Evolutionary conservation across 1,284 basidiomycete species (phyloP).

Genomic region (Xerocomus minutiporus): DNA sequence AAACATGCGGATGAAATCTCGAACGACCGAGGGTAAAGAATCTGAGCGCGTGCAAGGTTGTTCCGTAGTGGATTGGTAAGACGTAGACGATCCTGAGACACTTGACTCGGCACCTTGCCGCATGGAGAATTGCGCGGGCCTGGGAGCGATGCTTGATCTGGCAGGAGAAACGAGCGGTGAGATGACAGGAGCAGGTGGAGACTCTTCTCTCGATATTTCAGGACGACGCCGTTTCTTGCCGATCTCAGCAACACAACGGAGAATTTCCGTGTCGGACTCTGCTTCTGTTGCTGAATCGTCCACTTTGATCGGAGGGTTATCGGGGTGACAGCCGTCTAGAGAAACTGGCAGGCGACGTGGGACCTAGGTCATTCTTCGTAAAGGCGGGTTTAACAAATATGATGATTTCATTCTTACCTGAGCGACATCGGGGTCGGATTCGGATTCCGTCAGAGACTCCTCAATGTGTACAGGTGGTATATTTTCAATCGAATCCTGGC

Average conservation of each 20-base stretch:
- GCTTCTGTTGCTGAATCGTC: conserved; percentile 33
- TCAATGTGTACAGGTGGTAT: conserved; percentile 11
- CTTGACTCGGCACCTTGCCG: conserved; percentile 6
- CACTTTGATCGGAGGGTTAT: conserved; percentile 1
- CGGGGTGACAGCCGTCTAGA: not conserved
- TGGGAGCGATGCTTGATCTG: conserved; percentile 11
- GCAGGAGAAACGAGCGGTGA: conserved; percentile 29
- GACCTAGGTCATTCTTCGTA: not conserved
- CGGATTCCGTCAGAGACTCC: conserved; percentile 32
- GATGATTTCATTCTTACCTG: conserved; percentile 6
- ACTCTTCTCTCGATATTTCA: not conserved
- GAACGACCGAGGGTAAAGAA: conserved; percentile 30
- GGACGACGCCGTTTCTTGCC: conserved; percentile 8
- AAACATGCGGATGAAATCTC: conserved; percentile 41
- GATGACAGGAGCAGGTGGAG: conserved; percentile 12
- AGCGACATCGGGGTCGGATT: conserved; percentile 24
- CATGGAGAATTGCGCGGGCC: conserved; percentile 3
- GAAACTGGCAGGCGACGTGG: not conserved
- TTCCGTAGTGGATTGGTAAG: not conserved
- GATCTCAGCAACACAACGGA: conserved; percentile 26
- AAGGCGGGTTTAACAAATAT: not conserved
- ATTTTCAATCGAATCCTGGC: conserved; percentile 8
- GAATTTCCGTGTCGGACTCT: conserved; percentile 32
- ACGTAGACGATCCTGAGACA: not conserved
- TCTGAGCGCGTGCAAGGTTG: conserved; percentile 4